Evolutionary conservation across 139 green algal species (phyloP).

Genomic region (Asterochloris erici): DNA sequence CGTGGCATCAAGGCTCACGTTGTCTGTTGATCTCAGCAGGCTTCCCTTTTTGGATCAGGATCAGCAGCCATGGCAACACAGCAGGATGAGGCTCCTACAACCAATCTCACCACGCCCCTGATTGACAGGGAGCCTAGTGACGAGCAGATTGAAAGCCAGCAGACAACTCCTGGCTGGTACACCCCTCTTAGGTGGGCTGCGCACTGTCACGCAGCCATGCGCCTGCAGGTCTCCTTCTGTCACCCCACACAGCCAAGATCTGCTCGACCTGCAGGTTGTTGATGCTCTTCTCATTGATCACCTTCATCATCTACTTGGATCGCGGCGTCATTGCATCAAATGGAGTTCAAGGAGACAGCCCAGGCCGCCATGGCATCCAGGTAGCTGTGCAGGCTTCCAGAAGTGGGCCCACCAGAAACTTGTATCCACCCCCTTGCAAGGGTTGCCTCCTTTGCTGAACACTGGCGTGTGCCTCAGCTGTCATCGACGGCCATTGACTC

Average conservation of each 20-base stretch:
- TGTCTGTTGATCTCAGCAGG: too few relatives aligned
- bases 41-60: too few relatives aligned
- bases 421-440: neutral
- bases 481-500: neutral
- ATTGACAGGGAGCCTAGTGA: too few relatives aligned
- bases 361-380: slow-evolving; percentile 59
- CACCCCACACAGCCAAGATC: too few relatives aligned
- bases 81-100: too few relatives aligned
- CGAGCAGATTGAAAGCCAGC: neutral
- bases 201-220: too few relatives aligned
- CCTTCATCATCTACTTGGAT: slow-evolving; percentile 89
- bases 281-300: slow-evolving; percentile 68
- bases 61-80: too few relatives aligned
- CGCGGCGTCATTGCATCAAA: slow-evolving; percentile 88
- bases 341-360: slow-evolving; percentile 77
- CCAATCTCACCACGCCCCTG: too few relatives aligned
- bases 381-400: slow-evolving; percentile 17
- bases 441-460: neutral
- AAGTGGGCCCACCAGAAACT: neutral
- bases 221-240: too few relatives aligned
- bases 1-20: too few relatives aligned
- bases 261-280: slow-evolving; percentile 39
- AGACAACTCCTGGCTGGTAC: neutral
- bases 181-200: neutral
- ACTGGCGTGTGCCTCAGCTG: neutral